Evolutionary conservation across 2,329 filamentous ascomycete species (phyloP).

Genomic region (Ophiostoma sp.): DNA sequence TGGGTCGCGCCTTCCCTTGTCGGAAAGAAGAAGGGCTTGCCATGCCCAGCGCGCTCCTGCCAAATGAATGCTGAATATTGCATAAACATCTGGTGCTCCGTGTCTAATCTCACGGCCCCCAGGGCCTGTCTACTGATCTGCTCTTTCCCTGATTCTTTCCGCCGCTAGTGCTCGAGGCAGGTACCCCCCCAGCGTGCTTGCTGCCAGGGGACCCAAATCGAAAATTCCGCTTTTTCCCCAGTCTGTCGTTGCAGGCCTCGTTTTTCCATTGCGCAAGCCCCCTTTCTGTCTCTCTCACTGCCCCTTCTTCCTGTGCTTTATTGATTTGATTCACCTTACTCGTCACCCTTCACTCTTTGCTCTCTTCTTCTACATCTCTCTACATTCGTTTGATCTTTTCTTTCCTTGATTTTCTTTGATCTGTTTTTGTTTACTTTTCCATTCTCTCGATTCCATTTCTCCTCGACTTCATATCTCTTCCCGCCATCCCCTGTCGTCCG

Average conservation of each 20-base stretch:
- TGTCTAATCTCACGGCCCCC: not conserved
- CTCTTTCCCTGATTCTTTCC: not conserved
- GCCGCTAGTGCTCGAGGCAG: not conserved
- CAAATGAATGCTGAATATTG: not conserved
- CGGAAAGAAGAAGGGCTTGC: not conserved
- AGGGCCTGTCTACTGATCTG: not conserved
- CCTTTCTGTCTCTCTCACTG: constrained; percentile 5
- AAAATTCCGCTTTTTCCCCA: constrained; percentile 15
- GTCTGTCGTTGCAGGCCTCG: constrained; percentile 13
- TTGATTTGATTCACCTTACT: not conserved
- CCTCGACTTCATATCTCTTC: not conserved
- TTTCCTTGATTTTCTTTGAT: not conserved
- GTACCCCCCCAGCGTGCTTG: not conserved
- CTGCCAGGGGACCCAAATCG: constrained; percentile 6
- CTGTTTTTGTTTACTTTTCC: not conserved
- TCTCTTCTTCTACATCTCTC: not conserved
- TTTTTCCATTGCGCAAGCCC: constrained; percentile 7
- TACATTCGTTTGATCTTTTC: constrained; percentile 12
- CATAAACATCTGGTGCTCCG: not conserved
- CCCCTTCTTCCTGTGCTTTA: constrained; percentile 1
- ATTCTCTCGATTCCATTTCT: not conserved
- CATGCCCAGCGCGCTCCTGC: not conserved
- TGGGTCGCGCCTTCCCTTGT: constrained; percentile 1
- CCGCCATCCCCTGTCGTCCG: not conserved
- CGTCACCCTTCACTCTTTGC: not conserved